A percentile compares a stretch with the other conserved stretches of the same genome.
Evolutionary conservation across 2,329 filamentous ascomycete species (phyloP).

Genomic region (Calonectria crousiana): DNA sequence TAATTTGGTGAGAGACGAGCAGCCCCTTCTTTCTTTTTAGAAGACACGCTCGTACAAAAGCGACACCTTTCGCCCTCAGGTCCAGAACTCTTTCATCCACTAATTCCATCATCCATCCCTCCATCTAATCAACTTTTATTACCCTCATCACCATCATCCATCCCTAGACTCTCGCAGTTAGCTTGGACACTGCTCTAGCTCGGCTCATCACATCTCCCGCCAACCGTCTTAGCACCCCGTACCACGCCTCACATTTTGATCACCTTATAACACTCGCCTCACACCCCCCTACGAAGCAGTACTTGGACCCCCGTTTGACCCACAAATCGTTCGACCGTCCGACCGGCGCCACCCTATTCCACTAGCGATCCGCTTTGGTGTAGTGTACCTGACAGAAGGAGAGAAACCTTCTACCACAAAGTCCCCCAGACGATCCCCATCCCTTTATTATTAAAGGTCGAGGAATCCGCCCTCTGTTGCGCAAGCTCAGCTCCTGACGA

Average conservation of each 20-base stretch:
- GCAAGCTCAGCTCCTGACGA: constrained; percentile 31
- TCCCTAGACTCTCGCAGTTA: background rate
- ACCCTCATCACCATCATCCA: constrained; percentile 8
- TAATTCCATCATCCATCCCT: background rate
- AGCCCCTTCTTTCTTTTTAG: constrained; percentile 28
- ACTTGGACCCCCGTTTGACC: constrained; percentile 42
- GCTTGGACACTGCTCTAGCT: background rate
- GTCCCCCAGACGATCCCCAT: constrained; percentile 32
- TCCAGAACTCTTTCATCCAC: constrained; percentile 20
- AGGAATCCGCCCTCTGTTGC: constrained; percentile 34
- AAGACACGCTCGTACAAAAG: constrained; percentile 39
- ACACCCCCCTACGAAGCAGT: constrained; percentile 18
- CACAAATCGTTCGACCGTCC: constrained; percentile 42
- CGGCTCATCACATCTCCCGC: constrained; percentile 1
- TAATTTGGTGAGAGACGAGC: constrained; percentile 11
- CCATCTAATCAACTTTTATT: background rate
- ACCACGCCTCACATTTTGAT: constrained; percentile 29
- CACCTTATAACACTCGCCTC: constrained; percentile 34
- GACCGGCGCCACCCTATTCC: constrained; percentile 42
- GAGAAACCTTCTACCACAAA: constrained; percentile 24
- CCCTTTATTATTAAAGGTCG: constrained; percentile 33
- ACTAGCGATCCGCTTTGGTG: constrained; percentile 33
- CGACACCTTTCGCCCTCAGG: constrained; percentile 36
- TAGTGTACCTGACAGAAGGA: constrained; percentile 31
- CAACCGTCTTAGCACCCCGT: constrained; percentile 1